phyloP scores from a whole-genome alignment of 345 rosid genomes.

The Aquilaria yunnanensis region DNA sequence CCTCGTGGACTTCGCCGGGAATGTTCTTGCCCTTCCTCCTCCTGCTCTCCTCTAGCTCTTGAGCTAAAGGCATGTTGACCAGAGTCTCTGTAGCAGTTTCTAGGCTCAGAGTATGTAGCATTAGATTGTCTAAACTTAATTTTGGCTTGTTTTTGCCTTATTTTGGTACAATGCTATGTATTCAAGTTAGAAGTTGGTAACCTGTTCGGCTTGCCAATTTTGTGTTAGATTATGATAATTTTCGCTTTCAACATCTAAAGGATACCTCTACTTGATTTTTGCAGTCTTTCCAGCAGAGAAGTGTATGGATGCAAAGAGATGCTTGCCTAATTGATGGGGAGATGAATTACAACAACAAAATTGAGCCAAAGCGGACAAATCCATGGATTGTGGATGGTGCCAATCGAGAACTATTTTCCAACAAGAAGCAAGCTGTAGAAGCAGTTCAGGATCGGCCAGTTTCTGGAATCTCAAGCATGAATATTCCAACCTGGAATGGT shows the following conservation, averaged over 20 bases:
- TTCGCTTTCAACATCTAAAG: not conserved
- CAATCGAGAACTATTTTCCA: slow-evolving; percentile 34
- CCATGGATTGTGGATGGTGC: slow-evolving; percentile 44
- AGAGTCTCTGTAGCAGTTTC: too few species aligned
- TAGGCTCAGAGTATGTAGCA: too few species aligned
- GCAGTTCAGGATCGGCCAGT: slow-evolving; percentile 22
- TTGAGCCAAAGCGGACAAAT: slow-evolving; percentile 49
- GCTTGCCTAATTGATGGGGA: slow-evolving; percentile 36
- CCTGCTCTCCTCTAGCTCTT: too few species aligned
- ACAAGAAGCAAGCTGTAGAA: slow-evolving; percentile 54
- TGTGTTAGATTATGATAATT: not conserved
- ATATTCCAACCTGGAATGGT: slow-evolving; percentile 33
- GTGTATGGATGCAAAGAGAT: slow-evolving; percentile 43
- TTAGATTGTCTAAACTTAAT: not conserved
- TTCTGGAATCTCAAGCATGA: slow-evolving; percentile 25
- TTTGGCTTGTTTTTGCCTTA: not conserved
- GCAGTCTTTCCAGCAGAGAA: slow-evolving; percentile 42
- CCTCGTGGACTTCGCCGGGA: too few species aligned
- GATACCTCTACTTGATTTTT: slow-evolving; percentile 7
- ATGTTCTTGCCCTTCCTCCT: too few species aligned
- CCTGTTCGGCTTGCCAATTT: not conserved
- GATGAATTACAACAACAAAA: slow-evolving; percentile 31
- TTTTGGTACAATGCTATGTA: not conserved
- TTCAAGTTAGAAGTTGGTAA: slow-evolving; percentile 5
- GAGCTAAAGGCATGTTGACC: too few species aligned